A percentile compares a stretch with the other conserved stretches of the same genome.
These are phyloP conservation scores for Pleurotus tuoliensis DNA, from an alignment of 768 basidiomycete genomes.

Conservation along the genomic window DNA sequence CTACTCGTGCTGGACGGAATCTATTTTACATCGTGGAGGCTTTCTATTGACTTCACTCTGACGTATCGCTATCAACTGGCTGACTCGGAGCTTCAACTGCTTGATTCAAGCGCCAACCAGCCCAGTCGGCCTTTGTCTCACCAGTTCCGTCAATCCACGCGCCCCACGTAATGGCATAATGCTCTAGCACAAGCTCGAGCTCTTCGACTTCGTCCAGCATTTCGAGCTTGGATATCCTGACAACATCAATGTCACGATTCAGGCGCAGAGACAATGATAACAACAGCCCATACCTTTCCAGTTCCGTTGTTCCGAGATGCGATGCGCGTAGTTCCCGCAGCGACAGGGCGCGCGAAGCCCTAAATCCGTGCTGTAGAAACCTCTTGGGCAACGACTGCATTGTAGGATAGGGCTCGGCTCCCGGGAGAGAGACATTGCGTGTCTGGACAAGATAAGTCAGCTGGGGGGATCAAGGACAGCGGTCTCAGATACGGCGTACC, in stretches of 20 bases:
- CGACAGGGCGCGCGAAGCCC: constrained; percentile 50
- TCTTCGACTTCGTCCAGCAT: constrained; percentile 94
- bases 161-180: constrained; percentile 89
- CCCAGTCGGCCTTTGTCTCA: constrained; percentile 21
- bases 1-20: not conserved
- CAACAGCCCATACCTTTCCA: constrained; percentile 42
- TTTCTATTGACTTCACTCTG: not conserved
- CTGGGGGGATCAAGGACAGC: not conserved
- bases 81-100: not conserved
- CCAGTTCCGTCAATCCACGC: constrained; percentile 18
- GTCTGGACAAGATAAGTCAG: constrained; percentile 36
- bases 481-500: constrained; percentile 33
- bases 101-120: constrained; percentile 30
- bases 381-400: constrained; percentile 53
- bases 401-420: constrained; percentile 59
- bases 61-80: not conserved
- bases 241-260: not conserved
- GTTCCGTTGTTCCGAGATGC: constrained; percentile 46
- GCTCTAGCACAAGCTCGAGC: constrained; percentile 81
- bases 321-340: constrained; percentile 63
- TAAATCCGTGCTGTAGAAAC: constrained; percentile 57
- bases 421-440: constrained; percentile 71
- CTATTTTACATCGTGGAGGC: not conserved
- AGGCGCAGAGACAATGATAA: not conserved
- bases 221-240: constrained; percentile 76